phyloP scores from a whole-genome alignment of 176 grass and related monocot genomes.

The Zoysia pacifica region DNA sequence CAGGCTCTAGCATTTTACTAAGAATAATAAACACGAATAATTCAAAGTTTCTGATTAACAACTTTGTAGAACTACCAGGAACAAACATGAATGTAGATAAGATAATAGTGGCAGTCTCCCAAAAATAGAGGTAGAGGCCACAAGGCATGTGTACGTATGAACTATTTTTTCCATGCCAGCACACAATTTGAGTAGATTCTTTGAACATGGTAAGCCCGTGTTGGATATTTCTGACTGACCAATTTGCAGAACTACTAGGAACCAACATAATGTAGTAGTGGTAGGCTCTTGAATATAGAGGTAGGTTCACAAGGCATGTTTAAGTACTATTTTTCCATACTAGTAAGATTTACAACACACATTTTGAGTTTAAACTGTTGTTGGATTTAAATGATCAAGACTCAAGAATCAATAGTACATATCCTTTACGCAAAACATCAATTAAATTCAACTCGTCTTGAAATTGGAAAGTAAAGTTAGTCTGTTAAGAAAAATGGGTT shows the following conservation, averaged over 20 bases:
- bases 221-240: background rate
- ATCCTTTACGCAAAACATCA: background rate
- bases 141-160: too few species aligned
- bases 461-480: background rate
- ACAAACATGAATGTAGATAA: background rate
- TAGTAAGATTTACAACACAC: background rate
- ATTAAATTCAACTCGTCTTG: background rate
- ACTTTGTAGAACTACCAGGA: background rate
- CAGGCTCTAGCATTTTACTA: background rate
- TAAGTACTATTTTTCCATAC: background rate
- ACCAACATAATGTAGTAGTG: background rate
- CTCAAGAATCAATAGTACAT: background rate
- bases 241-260: constrained; percentile 5
- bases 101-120: background rate
- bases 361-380: constrained; percentile 1
- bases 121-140: background rate
- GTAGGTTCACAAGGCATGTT: background rate
- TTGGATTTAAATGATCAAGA: background rate
- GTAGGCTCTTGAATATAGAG: background rate
- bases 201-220: too few species aligned
- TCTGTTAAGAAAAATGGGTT: background rate
- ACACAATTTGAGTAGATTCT: too few species aligned
- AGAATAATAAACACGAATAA: background rate
- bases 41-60: background rate
- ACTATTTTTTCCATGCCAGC: too few species aligned